A percentile compares a stretch with the other conserved stretches of the same genome.
These are phyloP conservation scores for Senna siamea DNA, from an alignment of 306 rosid species.

Conservation along the genomic window DNA sequence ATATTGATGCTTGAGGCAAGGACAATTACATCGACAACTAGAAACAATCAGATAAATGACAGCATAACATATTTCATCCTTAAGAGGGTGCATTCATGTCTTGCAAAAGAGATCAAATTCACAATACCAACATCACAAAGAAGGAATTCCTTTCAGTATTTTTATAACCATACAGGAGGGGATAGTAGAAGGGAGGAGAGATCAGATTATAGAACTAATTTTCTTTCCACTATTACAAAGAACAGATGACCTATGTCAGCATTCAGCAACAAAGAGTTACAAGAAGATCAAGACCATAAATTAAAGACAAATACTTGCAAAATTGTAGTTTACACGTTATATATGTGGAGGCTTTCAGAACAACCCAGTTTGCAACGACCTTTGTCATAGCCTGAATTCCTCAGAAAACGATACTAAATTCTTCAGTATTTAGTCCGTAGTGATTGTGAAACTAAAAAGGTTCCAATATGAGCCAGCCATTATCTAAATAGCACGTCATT, in stretches of 20 bases:
- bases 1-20: constrained; percentile 5
- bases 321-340: background rate
- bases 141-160: background rate
- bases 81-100: background rate
- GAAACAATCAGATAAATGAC: background rate
- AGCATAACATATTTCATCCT: constrained; percentile 30
- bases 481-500: background rate
- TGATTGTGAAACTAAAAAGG: background rate
- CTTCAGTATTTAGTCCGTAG: background rate
- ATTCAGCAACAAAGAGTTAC: constrained; percentile 21
- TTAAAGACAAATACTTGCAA: background rate
- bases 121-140: constrained; percentile 14
- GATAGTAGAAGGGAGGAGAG: background rate
- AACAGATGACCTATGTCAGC: constrained; percentile 2
- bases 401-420: background rate
- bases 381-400: background rate
- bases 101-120: background rate
- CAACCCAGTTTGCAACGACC: background rate
- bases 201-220: background rate
- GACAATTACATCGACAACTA: constrained; percentile 14
- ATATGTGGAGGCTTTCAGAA: background rate
- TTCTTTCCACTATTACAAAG: background rate
- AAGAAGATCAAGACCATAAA: constrained; percentile 3
- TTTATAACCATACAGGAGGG: background rate
- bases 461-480: constrained; percentile 1